Percentiles rank a stretch among this genome's conserved stretches.
These are phyloP conservation scores for Glebionis coronaria DNA, from an alignment of 129 eudicot genomes.

Conservation along the genomic window DNA sequence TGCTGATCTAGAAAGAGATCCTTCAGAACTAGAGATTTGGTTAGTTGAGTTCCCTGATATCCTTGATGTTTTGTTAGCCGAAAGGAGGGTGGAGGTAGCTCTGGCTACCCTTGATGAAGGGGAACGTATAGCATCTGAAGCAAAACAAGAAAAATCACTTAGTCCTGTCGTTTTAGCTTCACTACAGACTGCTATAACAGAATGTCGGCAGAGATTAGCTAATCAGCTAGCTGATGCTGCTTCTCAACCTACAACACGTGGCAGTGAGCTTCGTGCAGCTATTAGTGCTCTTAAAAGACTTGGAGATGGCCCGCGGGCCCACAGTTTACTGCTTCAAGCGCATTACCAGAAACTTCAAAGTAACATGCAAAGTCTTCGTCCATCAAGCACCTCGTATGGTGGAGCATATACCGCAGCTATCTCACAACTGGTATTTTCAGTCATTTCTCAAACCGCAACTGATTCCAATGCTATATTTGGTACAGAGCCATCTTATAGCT, in stretches of 20 bases:
- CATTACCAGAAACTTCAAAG: slow-evolving; percentile 89
- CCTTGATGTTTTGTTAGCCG: slow-evolving; percentile 93
- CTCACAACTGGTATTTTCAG: slow-evolving; percentile 93
- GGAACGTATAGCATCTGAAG: slow-evolving; percentile 70
- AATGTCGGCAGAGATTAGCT: slow-evolving; percentile 81
- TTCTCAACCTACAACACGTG: slow-evolving; percentile 97
- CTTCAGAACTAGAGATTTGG: slow-evolving; percentile 90
- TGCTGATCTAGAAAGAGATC: slow-evolving; percentile 55
- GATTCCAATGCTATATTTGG: slow-evolving; percentile 83
- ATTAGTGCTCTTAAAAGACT: slow-evolving; percentile 84
- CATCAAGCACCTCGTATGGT: slow-evolving; percentile 95
- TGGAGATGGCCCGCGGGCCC: slow-evolving; percentile 99
- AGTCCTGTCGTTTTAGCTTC: slow-evolving; percentile 48
- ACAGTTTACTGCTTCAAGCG: slow-evolving; percentile 78
- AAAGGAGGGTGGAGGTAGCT: slow-evolving; percentile 97
- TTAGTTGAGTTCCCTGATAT: slow-evolving; percentile 84
- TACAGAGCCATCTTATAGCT: slow-evolving; percentile 71
- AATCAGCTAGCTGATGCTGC: slow-evolving; percentile 99
- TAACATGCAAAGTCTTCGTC: slow-evolving; percentile 91
- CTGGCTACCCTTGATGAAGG: slow-evolving; percentile 83
- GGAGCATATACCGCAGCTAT: slow-evolving; percentile 99
- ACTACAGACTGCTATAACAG: slow-evolving; percentile 58
- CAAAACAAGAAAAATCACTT: slow-evolving; percentile 59
- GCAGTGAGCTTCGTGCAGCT: slow-evolving; percentile 94
- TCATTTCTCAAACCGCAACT: slow-evolving; percentile 87